These are phyloP conservation scores for Puccinia novopanici DNA, from an alignment of 1,284 basidiomycete genomes.

Conservation along the genomic window DNA sequence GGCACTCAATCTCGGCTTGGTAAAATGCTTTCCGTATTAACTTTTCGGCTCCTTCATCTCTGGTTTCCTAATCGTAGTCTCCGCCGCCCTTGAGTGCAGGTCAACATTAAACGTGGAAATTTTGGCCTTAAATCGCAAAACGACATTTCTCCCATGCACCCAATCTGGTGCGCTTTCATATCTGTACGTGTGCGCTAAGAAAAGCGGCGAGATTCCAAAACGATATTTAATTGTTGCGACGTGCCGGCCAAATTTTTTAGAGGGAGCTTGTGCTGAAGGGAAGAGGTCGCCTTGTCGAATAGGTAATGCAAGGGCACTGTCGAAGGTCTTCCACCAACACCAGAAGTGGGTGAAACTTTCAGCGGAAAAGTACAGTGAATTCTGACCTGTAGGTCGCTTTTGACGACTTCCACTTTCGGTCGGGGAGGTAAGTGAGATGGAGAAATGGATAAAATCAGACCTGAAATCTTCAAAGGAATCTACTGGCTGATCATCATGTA, in stretches of 20 bases:
- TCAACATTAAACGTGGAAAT: conserved; percentile 82
- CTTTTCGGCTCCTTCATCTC: conserved; percentile 62
- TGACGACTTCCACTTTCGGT: conserved; percentile 42
- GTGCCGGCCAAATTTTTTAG: conserved; percentile 85
- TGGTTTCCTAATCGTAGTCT: conserved; percentile 63
- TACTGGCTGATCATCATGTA: conserved; percentile 55
- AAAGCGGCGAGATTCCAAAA: conserved; percentile 74
- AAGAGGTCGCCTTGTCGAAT: conserved; percentile 83
- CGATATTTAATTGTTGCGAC: conserved; percentile 92
- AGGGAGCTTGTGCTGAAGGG: conserved; percentile 70
- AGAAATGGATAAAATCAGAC: conserved; percentile 91
- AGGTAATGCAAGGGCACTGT: conserved; percentile 75
- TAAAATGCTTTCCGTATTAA: conserved; percentile 83
- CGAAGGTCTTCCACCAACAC: conserved; percentile 86
- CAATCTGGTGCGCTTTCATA: conserved; percentile 76
- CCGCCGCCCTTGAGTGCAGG: conserved; percentile 88
- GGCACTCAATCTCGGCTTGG: conserved; percentile 82
- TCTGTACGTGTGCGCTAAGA: conserved; percentile 82
- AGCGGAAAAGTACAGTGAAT: conserved; percentile 83
- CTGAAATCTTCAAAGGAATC: conserved; percentile 89
- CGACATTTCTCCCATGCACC: conserved; percentile 74
- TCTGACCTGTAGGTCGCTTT: conserved; percentile 61
- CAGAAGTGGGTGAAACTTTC: conserved; percentile 86
- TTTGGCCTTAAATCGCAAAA: conserved; percentile 79
- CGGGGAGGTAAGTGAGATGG: conserved; percentile 75